These are phyloP conservation scores for Phaeomoniella chlamydospora DNA, from an alignment of 2,329 filamentous ascomycete genomes.

Conservation along the genomic window DNA sequence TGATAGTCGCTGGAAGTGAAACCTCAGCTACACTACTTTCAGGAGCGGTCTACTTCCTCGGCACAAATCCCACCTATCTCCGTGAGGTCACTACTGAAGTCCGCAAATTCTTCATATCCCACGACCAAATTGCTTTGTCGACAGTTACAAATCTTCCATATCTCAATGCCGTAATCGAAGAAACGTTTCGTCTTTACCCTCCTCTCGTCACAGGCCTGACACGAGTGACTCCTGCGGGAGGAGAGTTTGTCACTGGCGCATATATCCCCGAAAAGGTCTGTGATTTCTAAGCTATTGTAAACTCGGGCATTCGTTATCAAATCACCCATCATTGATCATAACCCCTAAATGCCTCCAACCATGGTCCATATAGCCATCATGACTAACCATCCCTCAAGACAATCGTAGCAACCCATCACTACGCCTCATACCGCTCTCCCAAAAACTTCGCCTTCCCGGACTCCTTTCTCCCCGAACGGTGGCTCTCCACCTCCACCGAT, in stretches of 20 bases:
- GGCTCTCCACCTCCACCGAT: constrained; percentile 19
- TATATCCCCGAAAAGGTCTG: constrained; percentile 8
- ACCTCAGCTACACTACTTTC: constrained; percentile 11
- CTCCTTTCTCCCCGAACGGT: constrained; percentile 25
- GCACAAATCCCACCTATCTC: constrained; percentile 10
- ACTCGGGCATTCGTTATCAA: too few relatives aligned
- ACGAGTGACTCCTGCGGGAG: constrained; percentile 7
- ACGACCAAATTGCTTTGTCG: constrained; percentile 14
- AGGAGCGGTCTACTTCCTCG: constrained; percentile 12
- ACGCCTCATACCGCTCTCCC: constrained; percentile 5
- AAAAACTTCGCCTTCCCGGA: constrained; percentile 10
- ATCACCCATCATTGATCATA: too few relatives aligned
- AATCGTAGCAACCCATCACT: constrained; percentile 28
- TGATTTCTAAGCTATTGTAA: not conserved
- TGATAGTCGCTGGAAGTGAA: constrained; percentile 40
- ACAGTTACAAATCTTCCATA: constrained; percentile 18
- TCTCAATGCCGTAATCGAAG: constrained; percentile 10
- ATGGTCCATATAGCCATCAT: too few relatives aligned
- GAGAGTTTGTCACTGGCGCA: constrained; percentile 8
- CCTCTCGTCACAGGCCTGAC: constrained; percentile 10
- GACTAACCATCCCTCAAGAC: too few relatives aligned
- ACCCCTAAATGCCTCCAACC: too few relatives aligned
- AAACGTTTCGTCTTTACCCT: constrained; percentile 11
- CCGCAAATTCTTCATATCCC: constrained; percentile 9
- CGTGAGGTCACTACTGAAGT: constrained; percentile 13